Evolutionary conservation across 2,329 filamentous ascomycete species (phyloP), one percentile per base, ranked within the genome.

Genomic region (Claviceps africana): DNA sequence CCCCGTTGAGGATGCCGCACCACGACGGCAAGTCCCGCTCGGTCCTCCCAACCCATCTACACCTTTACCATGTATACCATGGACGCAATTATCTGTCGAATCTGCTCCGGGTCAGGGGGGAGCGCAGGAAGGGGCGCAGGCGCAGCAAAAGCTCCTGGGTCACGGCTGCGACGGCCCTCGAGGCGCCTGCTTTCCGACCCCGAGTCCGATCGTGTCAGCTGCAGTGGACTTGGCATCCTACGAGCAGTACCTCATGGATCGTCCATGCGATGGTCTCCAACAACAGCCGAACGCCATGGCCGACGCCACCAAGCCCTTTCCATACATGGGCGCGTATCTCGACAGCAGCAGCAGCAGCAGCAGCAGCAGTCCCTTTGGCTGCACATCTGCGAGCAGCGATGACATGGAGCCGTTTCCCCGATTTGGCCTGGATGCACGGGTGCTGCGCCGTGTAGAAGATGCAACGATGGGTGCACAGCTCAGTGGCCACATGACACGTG

Each of bases 1-100:
- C 61, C 82, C 82, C 0, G 73, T 85, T 2, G 81, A 82, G 58
- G 78, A 81, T 45, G 72, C 70, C 1, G 72, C 74, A 8, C 70
- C 69, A 10, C 70, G 72, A 7, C 61, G 60, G 40, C 15, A 43
- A 37, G 33, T 37, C 13, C 3, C 11, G 17, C 11, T 37, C 6
- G 2, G 3, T 17, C 33, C 33, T 37, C 2, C 33, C 33, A 37
- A 37, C 33, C 17, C 33, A 17, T 37, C 17, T 37, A 37, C 33
- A 17, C 3, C 11, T n/a, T n/a, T n/a, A n/a, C n/a, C n/a, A n/a
- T n/a, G n/a, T 37, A 63, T 48, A 57, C 51, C 17, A 55, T 51
- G 58, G 30, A 50, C 54, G 8, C 59, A 57, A 39, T 37, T 17
- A 17, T 37, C 33, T 37, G 33, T 15, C 4, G 13, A 17, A 3